Evolutionary conservation across 75 land plant genomes (phyloP), one percentile per base, ranked within the genome.

Genomic region (Isoetes taiwanensis): DNA sequence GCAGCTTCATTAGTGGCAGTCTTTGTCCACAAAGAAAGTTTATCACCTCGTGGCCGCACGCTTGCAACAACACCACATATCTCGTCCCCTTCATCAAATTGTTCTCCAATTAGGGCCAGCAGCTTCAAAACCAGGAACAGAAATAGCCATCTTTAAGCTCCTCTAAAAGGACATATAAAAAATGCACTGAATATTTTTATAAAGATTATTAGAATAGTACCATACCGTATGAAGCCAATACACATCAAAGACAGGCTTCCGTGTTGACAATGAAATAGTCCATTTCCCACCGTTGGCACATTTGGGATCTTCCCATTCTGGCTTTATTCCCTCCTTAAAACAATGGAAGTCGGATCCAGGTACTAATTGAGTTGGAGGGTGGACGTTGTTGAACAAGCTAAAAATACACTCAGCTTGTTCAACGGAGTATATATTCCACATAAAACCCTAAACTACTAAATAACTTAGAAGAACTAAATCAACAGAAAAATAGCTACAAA

Each of bases 281-380:
- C 96, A 89, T 54, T 79, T 89, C 12, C 91, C 96, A 17, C 96
- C 96, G 62, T 82, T 65, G 29, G 91, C 78, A 71, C 96, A 89
- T 50, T 77, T 67, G 16, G 86, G 96, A 24, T 85, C 96, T 63
- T 89, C 91, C 96, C 96, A 89, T 64, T 85, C 80, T 20, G 91
- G 96, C 72, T 77, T 81, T 59, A 89, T 85, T 55, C 81, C 81
- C 26, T 72, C 25, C 64, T 89, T 85, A 73, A 88, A 88, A 57
- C 82, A 84, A 57, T 84, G 64, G 24, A 88, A 81, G 61, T 88
- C 95, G 21, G 90, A 73, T 34, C 95, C 82, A 11, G 43, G 38
- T 23, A 57, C 54, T 62, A 88, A 50, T 70, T 79, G 78, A 64
- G 80, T 78, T 8, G 95, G 95, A 54, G 63, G 82, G 56, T 71